Conservation (phyloP, 306 rosid species). For the Argentina anserina region DNA sequence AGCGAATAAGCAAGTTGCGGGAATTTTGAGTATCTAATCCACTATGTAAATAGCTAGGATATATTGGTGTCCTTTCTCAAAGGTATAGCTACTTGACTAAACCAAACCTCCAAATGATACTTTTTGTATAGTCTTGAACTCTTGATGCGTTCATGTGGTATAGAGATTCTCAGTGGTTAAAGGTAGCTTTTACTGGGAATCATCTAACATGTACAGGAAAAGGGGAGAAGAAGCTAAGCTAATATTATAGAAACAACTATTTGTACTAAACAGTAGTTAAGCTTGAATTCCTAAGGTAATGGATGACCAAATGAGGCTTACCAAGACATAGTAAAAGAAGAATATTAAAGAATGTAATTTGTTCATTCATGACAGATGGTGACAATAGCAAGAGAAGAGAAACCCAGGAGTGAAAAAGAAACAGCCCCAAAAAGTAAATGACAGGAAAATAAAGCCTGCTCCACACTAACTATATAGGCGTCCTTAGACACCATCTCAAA, state of each 20-base stretch:
- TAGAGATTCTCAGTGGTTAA: conserved; percentile 17
- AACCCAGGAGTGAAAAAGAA: background rate
- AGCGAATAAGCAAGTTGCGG: background rate
- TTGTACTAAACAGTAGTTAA: background rate
- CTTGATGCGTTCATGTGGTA: conserved; percentile 11
- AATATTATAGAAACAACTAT: background rate
- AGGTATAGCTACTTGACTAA: background rate
- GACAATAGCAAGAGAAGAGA: conserved; percentile 11
- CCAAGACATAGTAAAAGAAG: background rate
- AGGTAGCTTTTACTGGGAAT: conserved; percentile 8
- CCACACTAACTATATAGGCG: background rate
- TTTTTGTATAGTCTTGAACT: background rate
- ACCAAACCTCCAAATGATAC: background rate
- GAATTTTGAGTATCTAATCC: background rate
- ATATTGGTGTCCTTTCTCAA: background rate
- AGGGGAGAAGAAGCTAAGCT: background rate
- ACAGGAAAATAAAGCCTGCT: conserved; percentile 14
- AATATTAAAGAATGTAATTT: background rate
- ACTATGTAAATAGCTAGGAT: background rate
- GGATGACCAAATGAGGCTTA: background rate
- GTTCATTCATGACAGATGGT: conserved; percentile 21
- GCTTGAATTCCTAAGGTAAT: background rate
- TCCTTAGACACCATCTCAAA: background rate
- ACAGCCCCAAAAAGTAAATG: background rate
- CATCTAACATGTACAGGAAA: conserved; percentile 10